A percentile compares a stretch with the other conserved stretches of the same genome.
phyloP scores from a whole-genome alignment of 768 basidiomycete genomes.

The Psilocybe subaeruginosa region DNA sequence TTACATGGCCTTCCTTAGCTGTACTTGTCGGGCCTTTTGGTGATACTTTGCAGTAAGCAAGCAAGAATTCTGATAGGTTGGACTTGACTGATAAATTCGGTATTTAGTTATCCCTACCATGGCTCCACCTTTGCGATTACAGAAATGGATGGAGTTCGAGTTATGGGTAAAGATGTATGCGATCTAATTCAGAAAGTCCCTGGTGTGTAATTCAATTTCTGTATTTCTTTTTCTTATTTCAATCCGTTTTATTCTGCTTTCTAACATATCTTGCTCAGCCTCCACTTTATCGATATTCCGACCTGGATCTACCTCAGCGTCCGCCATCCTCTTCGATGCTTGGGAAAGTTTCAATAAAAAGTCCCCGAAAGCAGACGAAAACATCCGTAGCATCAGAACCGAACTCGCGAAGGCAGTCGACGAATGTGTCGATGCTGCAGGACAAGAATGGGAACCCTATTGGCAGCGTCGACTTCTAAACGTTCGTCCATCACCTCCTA shows the following conservation, averaged over 20 bases:
- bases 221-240: not conserved
- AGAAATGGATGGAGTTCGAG: slow-evolving; percentile 89
- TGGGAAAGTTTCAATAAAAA: slow-evolving; percentile 85
- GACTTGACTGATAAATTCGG: not conserved
- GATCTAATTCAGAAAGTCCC: slow-evolving; percentile 96
- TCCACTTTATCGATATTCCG: slow-evolving; percentile 84
- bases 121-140: slow-evolving; percentile 79
- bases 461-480: slow-evolving; percentile 90
- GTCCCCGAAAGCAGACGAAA: slow-evolving; percentile 93
- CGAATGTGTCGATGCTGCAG: slow-evolving; percentile 92
- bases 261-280: slow-evolving; percentile 39
- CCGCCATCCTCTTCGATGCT: slow-evolving; percentile 92
- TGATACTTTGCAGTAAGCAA: slow-evolving; percentile 76
- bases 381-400: slow-evolving; percentile 82
- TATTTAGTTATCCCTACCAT: slow-evolving; percentile 73
- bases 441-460: slow-evolving; percentile 85
- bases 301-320: slow-evolving; percentile 90
- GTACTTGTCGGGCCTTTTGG: slow-evolving; percentile 93
- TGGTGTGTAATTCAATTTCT: slow-evolving; percentile 40
- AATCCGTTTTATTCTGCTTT: not conserved
- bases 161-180: slow-evolving; percentile 76
- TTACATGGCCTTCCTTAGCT: slow-evolving; percentile 79
- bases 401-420: slow-evolving; percentile 88
- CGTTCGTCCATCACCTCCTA: slow-evolving; percentile 42
- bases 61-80: not conserved